Evolutionary conservation across 2,329 filamentous ascomycete species (phyloP), one percentile per base, ranked within the genome.

Genomic region (Metarhizium robertsii): DNA sequence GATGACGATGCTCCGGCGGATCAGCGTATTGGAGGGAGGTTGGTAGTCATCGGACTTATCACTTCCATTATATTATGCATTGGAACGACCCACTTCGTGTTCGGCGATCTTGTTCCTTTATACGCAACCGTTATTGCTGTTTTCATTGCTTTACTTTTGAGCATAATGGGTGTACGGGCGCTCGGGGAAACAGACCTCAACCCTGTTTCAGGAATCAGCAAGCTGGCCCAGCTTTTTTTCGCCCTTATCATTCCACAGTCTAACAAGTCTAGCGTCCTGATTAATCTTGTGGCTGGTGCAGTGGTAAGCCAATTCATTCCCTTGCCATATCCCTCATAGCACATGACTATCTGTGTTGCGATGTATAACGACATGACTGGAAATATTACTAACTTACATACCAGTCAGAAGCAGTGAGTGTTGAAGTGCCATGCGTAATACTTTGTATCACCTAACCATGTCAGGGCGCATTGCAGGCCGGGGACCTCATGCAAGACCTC

Each of bases 401-500:
- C 2, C 60, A 74, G 72, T 73, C 72, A 3, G 72, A 74, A 66
- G 72, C 72, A 52, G 70, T 72, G 65, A 61, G 70, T 54, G 1
- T 2, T 3, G 18, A 11, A 34, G 40, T 5, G 34, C 10, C 10
- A 42, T 18, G 5, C 13, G 16, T 8, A 30, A 13, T 29, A 20
- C 5, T 10, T 6, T 14, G 7, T n/a, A 18, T 3, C 18, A 43
- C 16, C 55, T 62, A 61, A 60, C 38, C 36, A 43, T 50, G 13
- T 14, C 5, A 76, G 71, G 78, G 94, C 5, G 94, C 94, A 3
- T 77, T 97, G 4, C 94, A 99, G 74, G 92, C 94, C 2, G 94
- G 94, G 8, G 94, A 99, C 69, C 83, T 99, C 55, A 89, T 99
- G 81, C 94, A 99, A 68, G 94, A 99, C 67, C 80, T 99, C 34